Base-by-base conservation (phyloP, 23 red algal genomes). In the Gracilaria gracilis region DNA sequence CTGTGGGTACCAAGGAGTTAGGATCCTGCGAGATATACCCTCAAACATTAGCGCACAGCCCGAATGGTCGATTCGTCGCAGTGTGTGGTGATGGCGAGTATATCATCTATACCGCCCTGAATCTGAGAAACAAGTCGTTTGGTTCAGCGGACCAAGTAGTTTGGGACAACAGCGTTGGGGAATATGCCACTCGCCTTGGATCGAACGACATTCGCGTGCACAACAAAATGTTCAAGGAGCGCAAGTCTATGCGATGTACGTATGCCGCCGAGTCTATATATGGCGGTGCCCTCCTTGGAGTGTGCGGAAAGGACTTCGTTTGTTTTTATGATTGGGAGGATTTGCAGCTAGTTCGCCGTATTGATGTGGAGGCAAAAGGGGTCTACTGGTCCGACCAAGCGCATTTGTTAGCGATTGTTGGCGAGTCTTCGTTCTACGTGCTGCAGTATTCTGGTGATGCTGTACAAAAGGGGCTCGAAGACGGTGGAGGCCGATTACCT, bases 51-150 rank as follows among this genome's bases (percentile, higher is more conserved):
- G 75, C 77, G 25, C 97, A 98, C 67, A 93, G 87, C 70, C 93
- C 97, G 5, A 98, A 98, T 57, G 97, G 97, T 71, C 97, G 97
- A 29, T 98, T 98, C 84, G 93, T 98, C 20, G 93, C 97, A 12
- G 97, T 98, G 19, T 98, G 97, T 77, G 97, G 97, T 23, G 97
- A 98, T 66, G 97, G 97, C 19, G 97, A 98, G 92, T 98, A 93
- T 83, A 98, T 94, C 31, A 95, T 98, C 29, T 98, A 98, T 67
- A 98, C 97, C 39, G 97, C 97, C 21, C 77, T 98, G 44, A 95
- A 94, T 21, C 95, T 94, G 64, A 67, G 97, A 34, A 98, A 98
- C 83, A 98, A 98, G 84, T 91, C 93, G 6, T 98, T 96, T 39
- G 97, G 97, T 58, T 74, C 82, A 23, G 97, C 89, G 20, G 97